A percentile compares a stretch with the other conserved stretches of the same genome.
Conservation (phyloP, 257 asterid species). For the Leptodermis oblonga region DNA sequence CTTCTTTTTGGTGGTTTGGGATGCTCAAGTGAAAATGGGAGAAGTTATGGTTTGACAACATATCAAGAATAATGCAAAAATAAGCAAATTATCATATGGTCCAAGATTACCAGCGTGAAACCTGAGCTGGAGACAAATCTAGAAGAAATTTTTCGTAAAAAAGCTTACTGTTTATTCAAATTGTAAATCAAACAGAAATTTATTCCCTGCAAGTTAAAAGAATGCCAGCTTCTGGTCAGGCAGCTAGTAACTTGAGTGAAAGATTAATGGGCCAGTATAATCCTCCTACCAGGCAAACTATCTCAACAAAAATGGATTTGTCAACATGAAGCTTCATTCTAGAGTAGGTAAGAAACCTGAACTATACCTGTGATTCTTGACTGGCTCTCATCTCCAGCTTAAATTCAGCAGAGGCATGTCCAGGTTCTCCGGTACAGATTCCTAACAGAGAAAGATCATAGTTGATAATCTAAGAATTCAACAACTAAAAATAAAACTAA, state of each 20-base stretch:
- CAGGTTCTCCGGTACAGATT: constrained; percentile 37
- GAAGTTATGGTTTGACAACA: neutral
- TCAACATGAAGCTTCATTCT: neutral
- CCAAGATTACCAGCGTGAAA: neutral
- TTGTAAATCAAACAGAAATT: neutral
- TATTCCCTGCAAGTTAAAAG: neutral
- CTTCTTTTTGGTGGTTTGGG: neutral
- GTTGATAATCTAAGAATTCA: constrained; percentile 20
- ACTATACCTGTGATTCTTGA: constrained; percentile 54
- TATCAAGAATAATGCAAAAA: neutral
- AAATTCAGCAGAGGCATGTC: constrained; percentile 24
- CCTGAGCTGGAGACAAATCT: neutral
- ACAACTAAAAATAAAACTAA: neutral
- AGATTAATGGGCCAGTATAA: neutral
- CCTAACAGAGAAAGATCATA: constrained; percentile 29
- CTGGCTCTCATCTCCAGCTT: constrained; percentile 29
- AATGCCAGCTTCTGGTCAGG: neutral
- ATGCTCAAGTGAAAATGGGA: neutral
- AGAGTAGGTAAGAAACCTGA: constrained; percentile 6
- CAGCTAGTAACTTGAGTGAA: too few species aligned
- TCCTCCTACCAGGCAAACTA: neutral
- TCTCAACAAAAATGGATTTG: neutral
- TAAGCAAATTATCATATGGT: neutral
- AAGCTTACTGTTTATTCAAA: neutral
- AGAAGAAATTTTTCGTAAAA: neutral